Base-by-base conservation (phyloP, 345 rosid genomes). In the Eucalyptus pumila region DNA sequence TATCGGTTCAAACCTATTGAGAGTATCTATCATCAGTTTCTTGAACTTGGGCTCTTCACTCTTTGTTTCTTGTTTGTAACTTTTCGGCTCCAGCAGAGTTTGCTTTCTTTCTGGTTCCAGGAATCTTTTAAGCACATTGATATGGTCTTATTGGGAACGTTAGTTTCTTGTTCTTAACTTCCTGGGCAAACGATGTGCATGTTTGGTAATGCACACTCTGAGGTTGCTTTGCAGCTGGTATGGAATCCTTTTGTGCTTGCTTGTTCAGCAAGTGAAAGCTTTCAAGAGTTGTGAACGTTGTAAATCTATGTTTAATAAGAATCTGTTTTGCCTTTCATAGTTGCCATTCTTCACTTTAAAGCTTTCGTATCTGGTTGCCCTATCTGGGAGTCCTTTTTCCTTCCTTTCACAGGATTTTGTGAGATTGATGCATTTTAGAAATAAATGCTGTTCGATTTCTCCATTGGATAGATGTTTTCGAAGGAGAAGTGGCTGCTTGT, bases 311-410 rank as follows among this genome's bases (percentile, higher is more conserved):
- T 76, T 44, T 19, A 47, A n/a, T 21, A 7, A 88, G 89, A 88
- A 51, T 37, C 85, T 26, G 34, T 67, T 67, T 56, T 65, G 86
- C 86, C 89, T 89, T 90, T 92, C 88, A 65, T 42, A 19, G n/a
- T 89, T 89, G 51, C 86, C 91, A 89, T 94, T 92, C 94, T 48
- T 93, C 92, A 67, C 94, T 93, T 94, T 72, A 90, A 90, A 87
- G 58, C 83, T 89, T 89, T 60, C 89, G 60, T 65, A 67, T 91
- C 92, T 81, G 88, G 87, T 72, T 72, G 83, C 27, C 83, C 83
- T 72, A 72, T 37, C 45, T 72, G 26, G 45, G 45, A 72, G 83
- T 72, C 45, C 45, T 72, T 72, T 72, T 72, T 72, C 27, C 44
- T 72, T 72, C 81, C 27, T 72, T 72, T 37, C 27, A 86, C 86